Evolutionary conservation across 805 yeast species (phyloP), one percentile per base, ranked within the genome.

Genomic region (Helenozyma baotianmanensis): DNA sequence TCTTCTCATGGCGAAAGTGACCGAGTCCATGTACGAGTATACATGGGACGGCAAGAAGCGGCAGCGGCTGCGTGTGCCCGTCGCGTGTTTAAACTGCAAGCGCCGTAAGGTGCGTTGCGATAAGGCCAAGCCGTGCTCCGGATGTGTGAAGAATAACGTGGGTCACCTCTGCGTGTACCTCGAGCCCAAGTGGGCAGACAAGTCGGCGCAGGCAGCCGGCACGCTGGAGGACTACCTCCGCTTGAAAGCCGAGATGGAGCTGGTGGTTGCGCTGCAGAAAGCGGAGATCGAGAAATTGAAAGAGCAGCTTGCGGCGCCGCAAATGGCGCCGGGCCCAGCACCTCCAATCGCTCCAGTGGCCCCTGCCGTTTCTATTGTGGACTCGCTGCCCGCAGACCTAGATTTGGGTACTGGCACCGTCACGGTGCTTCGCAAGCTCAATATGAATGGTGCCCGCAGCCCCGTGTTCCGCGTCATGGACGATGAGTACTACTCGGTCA

Each of bases 101-200:
- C 54, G 55, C 27, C 40, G 72, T 10, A 65, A 65, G 44, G 72
- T 66, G 43, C 63, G 61, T 37, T 66, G 72, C 47, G 72, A 66
- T 40, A 63, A 62, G 33, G 56, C 38, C 14, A 50, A 53, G 30
- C 72, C 72, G 3, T 66, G 72, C 42, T 54, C 63, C 3, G 70
- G 69, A 6, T 66, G 72, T 45, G 51, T 59, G 9, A 53, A 53
- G 34, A 61, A 66, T 38, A 64, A 64, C 10, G 71, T 64, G 17
- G 53, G 56, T 14, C 68, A 64, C 42, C 38, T 60, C 15, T 66
- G 72, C 36, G 59, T 58, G 26, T 66, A 64, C 36, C 29, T 58
- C 16, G 70, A 63, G 29, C 72, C 72, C 1, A 51, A 43, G 14
- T 66, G 72, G 72, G 43, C 55, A 9, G 47, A 40, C 14, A 16